Conservation (phyloP, 2,329 filamentous ascomycete genomes). For the Verticillium dahliae region DNA sequence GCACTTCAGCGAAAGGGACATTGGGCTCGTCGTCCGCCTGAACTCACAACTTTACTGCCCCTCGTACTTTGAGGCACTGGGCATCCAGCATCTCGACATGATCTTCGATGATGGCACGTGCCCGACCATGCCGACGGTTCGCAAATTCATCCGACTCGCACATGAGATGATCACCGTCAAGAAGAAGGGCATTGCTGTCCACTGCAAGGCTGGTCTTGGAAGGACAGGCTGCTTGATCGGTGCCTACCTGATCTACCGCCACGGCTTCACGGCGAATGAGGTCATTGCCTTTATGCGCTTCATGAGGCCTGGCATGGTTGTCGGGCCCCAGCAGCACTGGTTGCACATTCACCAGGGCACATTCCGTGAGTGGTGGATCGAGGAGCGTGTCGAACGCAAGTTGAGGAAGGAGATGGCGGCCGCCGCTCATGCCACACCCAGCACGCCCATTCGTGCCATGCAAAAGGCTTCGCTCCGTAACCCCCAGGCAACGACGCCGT, state of each 20-base stretch:
- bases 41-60: constrained; percentile 96
- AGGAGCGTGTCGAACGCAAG: constrained; percentile 71
- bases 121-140: constrained; percentile 79
- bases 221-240: constrained; percentile 95
- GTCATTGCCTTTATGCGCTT: constrained; percentile 98
- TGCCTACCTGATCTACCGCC: constrained; percentile 93
- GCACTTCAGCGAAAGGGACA: constrained; percentile 81
- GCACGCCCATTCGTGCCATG: constrained; percentile 55
- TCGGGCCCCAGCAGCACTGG: constrained; percentile 98
- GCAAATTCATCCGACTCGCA: constrained; percentile 89
- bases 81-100: constrained; percentile 96
- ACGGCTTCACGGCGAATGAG: constrained; percentile 96
- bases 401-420: constrained; percentile 53
- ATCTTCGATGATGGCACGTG: constrained; percentile 99
- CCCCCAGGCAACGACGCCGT: constrained; percentile 70
- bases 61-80: constrained; percentile 92
- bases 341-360: constrained; percentile 92
- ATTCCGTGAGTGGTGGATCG: constrained; percentile 98
- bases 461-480: constrained; percentile 54
- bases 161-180: constrained; percentile 89
- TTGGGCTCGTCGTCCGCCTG: constrained; percentile 88
- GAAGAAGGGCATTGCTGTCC: constrained; percentile 90
- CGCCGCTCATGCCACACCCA: constrained; percentile 42
- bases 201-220: constrained; percentile 96
- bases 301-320: constrained; percentile 98